phyloP scores from a whole-genome alignment of 768 basidiomycete genomes.

The Lentinula boryana region DNA sequence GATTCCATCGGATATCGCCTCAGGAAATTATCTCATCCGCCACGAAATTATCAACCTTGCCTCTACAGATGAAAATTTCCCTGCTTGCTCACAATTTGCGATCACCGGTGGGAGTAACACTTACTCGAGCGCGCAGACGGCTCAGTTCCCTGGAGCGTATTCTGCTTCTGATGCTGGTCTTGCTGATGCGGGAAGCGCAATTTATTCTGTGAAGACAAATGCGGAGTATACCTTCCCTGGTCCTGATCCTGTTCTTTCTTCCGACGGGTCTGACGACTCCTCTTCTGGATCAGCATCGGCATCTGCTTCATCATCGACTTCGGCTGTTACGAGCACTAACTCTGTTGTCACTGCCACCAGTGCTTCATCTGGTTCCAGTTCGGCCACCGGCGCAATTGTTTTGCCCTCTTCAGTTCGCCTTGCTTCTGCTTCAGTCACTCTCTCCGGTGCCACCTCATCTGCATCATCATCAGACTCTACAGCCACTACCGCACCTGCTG shows the following conservation, averaged over 20 bases:
- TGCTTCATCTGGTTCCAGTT: not conserved
- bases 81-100: conserved; percentile 3
- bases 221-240: conserved; percentile 4
- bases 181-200: not conserved
- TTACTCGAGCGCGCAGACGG: not conserved
- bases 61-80: not conserved
- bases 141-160: conserved; percentile 4
- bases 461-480: not conserved
- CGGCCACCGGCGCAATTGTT: not conserved
- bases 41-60: conserved; percentile 6
- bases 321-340: not conserved
- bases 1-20: not conserved
- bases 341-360: not conserved
- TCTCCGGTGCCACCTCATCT: not conserved
- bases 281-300: not conserved
- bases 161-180: conserved; percentile 1
- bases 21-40: not conserved
- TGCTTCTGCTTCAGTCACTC: not conserved
- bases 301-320: not conserved
- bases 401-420: not conserved
- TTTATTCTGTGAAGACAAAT: not conserved
- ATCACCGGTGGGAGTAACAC: conserved; percentile 1
- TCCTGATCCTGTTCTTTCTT: not conserved
- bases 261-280: not conserved
- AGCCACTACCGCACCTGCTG: not conserved